phyloP scores from a whole-genome alignment of 148 eudicot species.

The Cornus controversa region DNA sequence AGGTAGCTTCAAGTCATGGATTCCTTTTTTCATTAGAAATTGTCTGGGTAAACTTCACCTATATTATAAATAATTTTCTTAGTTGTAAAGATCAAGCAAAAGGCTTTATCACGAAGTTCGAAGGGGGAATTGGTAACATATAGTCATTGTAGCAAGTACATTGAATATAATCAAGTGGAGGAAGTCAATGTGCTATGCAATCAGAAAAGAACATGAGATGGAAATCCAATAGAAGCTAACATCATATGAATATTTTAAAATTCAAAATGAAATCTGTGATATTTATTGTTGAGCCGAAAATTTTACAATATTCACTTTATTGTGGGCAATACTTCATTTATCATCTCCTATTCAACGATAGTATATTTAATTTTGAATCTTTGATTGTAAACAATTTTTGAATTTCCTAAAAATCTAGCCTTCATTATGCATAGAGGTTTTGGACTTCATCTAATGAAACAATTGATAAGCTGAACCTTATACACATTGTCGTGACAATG shows the following conservation, averaged over 20 bases:
- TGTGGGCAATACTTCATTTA: neutral
- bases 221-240: neutral
- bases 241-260: neutral
- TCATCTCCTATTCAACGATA: neutral
- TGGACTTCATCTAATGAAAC: neutral
- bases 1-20: conserved; percentile 1
- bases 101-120: neutral
- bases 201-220: neutral
- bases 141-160: neutral
- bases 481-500: neutral
- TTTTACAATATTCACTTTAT: neutral
- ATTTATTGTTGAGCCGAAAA: neutral
- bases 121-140: neutral
- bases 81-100: neutral
- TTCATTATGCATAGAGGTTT: neutral
- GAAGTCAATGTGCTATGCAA: neutral
- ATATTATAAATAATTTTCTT: neutral
- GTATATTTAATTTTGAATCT: neutral
- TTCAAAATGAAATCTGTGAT: neutral
- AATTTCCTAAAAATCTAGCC: neutral
- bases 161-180: neutral
- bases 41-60: neutral
- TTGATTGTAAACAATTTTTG: neutral
- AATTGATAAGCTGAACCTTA: neutral
- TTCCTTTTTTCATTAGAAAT: neutral